Evolutionary conservation across 441 rosid species (phyloP), one percentile per base, ranked within the genome.

Genomic region (Corymbia calophylla): DNA sequence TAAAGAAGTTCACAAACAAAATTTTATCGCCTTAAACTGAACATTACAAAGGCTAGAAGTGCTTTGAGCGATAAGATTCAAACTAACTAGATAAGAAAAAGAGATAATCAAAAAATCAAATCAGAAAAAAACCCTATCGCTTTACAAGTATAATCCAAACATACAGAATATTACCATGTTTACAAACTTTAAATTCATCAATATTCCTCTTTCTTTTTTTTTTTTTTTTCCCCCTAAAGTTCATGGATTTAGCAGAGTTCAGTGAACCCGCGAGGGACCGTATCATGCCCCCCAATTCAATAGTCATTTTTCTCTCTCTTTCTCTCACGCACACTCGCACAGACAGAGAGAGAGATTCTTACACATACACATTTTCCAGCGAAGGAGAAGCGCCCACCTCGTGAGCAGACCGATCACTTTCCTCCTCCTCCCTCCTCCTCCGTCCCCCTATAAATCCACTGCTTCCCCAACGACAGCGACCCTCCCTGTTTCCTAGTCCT

Each of bases 371-470:
- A 21, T 29, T 47, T 70, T 88, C 92, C 94, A 93, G 93, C 93
- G 92, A 90, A 89, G 92, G 89, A 35, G 91, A 93, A 92, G 95
- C 95, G 93, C 87, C 68, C 91, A 92, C 95, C 96, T 95, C 98
- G 97, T 94, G 98, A 95, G 84, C 18, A 77, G 84, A 7, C 51
- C 29, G 84, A 39, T 73, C 84, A 21, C 84, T 23, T 21, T 73
- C 87, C n/a, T 93, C 87, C 27, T 64, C 14, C 89, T 70, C 81
- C 89, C 64, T 86, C 70, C 56, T 88, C 86, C 51, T 73, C n/a
- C 5, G 29, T 1, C 84, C 54, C 87, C 70, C 66, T 48, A 77
- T 66, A 47, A 47, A 87, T 88, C 91, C 55, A 2, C 53, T 54
- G 66, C 90, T 58, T 68, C 58, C 51, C 80, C 25, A 16, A 87